Percentiles rank a stretch among this genome's conserved stretches.
Evolutionary conservation across 305 asterid species (phyloP).

Genomic region (Fraxinus ornus): DNA sequence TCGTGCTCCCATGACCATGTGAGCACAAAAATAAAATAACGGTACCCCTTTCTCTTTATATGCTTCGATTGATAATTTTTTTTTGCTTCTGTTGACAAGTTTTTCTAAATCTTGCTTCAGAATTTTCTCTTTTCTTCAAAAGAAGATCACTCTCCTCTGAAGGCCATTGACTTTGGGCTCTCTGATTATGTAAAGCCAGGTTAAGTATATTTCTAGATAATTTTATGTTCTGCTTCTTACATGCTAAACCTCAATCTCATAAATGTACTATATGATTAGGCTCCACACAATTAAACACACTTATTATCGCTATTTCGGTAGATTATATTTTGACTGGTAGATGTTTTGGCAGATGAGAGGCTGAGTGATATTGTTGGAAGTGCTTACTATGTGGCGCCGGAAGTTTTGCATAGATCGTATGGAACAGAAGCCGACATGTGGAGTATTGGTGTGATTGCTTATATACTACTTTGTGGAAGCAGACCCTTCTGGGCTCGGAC

Average conservation of each 20-base stretch:
- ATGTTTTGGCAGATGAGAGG: constrained; percentile 48
- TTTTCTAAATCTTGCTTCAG: background rate
- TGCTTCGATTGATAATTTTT: background rate
- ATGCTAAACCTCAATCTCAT: background rate
- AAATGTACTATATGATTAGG: background rate
- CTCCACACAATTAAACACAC: background rate
- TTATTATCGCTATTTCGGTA: background rate
- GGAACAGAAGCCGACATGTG: constrained; percentile 97
- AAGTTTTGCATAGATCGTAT: constrained; percentile 58
- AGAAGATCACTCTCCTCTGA: background rate
- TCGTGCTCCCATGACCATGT: background rate
- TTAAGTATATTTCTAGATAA: background rate
- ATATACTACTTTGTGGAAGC: constrained; percentile 94
- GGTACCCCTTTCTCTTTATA: background rate
- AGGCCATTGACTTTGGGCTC: constrained; percentile 17
- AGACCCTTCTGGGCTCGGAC: constrained; percentile 96
- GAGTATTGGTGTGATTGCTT: constrained; percentile 96
- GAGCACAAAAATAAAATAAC: background rate
- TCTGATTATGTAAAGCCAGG: constrained; percentile 19
- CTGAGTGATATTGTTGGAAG: constrained; percentile 63
- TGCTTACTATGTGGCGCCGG: constrained; percentile 64
- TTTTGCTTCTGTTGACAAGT: background rate
- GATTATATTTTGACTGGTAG: background rate
- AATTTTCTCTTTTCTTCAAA: constrained; percentile 8
- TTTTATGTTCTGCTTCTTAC: background rate